Percentiles rank a stretch among this genome's conserved stretches.
These are phyloP conservation scores for Conoideocrella luteorostrata DNA, from an alignment of 2,329 filamentous ascomycete genomes.

Conservation along the genomic window DNA sequence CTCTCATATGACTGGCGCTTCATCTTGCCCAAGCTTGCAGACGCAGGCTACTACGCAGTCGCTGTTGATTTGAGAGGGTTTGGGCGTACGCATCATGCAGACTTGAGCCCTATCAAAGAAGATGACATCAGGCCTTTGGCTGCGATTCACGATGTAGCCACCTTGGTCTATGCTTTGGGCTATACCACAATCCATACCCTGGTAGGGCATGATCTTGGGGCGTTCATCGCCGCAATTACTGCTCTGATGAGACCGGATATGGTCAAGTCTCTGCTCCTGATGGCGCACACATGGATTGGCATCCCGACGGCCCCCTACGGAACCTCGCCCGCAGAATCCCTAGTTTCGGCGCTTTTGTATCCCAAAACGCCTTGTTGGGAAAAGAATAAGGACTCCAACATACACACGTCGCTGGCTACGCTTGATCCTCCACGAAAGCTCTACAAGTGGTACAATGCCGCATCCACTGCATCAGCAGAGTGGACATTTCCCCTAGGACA, in stretches of 20 bases:
- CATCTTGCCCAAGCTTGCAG: constrained; percentile 51
- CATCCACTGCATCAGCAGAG: constrained; percentile 42
- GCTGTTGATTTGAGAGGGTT: constrained; percentile 64
- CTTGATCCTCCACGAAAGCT: constrained; percentile 56
- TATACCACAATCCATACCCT: constrained; percentile 52
- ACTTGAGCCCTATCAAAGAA: constrained; percentile 20
- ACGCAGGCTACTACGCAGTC: constrained; percentile 56
- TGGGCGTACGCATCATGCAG: constrained; percentile 50
- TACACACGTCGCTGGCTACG: constrained; percentile 49
- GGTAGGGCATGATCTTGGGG: constrained; percentile 63
- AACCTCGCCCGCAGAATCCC: not conserved
- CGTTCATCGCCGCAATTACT: constrained; percentile 51
- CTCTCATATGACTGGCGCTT: constrained; percentile 65
- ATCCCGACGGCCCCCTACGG: not conserved
- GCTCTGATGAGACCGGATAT: constrained; percentile 59
- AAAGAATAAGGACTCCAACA: constrained; percentile 26
- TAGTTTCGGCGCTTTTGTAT: not conserved
- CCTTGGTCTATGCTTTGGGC: constrained; percentile 54
- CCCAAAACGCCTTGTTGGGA: not conserved
- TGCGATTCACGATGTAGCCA: constrained; percentile 55
- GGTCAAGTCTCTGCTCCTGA: constrained; percentile 54
- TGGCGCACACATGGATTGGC: constrained; percentile 34
- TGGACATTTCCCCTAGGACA: constrained; percentile 7
- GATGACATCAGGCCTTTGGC: constrained; percentile 42
- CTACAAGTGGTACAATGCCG: constrained; percentile 63